Conservation (phyloP, 2,329 filamentous ascomycete species). For the Fusarium agapanthi region DNA sequence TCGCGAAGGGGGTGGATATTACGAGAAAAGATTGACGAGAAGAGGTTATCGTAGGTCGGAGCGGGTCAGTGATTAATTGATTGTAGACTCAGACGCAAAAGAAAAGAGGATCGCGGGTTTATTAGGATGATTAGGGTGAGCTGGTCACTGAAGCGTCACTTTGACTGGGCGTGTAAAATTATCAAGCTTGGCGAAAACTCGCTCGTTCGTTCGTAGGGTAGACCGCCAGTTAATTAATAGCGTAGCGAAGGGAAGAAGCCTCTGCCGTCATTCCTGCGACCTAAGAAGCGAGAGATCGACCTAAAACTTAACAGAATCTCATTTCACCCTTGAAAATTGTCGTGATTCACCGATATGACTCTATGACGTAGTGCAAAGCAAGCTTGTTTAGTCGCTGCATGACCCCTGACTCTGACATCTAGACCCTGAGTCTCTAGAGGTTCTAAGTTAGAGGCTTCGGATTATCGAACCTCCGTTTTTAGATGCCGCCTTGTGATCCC, state of each 20-base stretch:
- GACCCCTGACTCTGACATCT: constrained; percentile 10
- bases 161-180: not conserved
- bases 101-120: constrained; percentile 1
- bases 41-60: constrained; percentile 4
- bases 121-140: not conserved
- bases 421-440: not conserved
- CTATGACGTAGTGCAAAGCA: constrained; percentile 28
- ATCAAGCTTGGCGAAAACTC: not conserved
- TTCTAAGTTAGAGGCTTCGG: not conserved
- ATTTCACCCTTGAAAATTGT: constrained; percentile 17
- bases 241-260: constrained; percentile 4
- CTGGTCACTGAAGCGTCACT: constrained; percentile 12
- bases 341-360: constrained; percentile 21
- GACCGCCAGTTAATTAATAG: constrained; percentile 21
- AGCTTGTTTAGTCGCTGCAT: constrained; percentile 25
- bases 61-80: not conserved
- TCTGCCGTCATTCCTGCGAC: constrained; percentile 29
- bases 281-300: not conserved
- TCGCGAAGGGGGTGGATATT: not conserved
- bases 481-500: not conserved
- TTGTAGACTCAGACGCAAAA: not conserved
- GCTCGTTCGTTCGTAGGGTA: not conserved
- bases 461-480: not conserved
- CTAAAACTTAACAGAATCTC: constrained; percentile 1
- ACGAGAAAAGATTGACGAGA: not conserved